These are phyloP conservation scores for Nepenthes mirabilis DNA, from an alignment of 148 eudicot species.

Conservation along the genomic window DNA sequence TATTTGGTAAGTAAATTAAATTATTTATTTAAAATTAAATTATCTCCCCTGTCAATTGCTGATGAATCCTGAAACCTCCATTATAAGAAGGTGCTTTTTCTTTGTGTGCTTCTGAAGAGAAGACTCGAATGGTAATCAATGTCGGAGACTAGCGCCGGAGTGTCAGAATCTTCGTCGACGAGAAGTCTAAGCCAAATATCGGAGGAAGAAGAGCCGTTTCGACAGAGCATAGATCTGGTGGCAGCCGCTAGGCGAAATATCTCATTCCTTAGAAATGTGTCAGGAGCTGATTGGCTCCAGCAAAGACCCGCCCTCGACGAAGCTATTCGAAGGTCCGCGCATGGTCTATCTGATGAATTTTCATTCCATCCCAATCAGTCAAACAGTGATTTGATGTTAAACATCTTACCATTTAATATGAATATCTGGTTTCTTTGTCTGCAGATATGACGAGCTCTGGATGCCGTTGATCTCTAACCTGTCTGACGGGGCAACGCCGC, in stretches of 20 bases:
- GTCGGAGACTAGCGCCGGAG: conserved; percentile 14
- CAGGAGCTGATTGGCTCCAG: conserved; percentile 58
- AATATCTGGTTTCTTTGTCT: not conserved
- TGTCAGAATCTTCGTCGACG: conserved; percentile 29
- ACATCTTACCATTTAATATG: not conserved
- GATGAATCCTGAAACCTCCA: too few relatives aligned
- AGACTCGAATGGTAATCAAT: conserved; percentile 8
- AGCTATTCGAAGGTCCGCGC: conserved; percentile 51
- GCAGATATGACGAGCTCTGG: conserved; percentile 87
- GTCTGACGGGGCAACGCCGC: conserved; percentile 31
- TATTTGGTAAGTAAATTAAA: too few relatives aligned
- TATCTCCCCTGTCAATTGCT: too few relatives aligned
- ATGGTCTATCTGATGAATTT: too few relatives aligned
- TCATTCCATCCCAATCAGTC: too few relatives aligned
- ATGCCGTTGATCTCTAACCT: conserved; percentile 84
- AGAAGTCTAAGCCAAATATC: conserved; percentile 45
- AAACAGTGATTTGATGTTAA: not conserved
- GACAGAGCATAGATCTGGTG: conserved; percentile 49
- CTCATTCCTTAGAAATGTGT: conserved; percentile 48
- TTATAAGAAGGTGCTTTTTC: too few relatives aligned
- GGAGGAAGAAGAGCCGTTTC: conserved; percentile 21
- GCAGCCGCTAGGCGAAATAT: conserved; percentile 62
- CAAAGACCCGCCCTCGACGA: conserved; percentile 27
- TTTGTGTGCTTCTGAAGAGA: too few relatives aligned
- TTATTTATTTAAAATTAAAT: too few relatives aligned